Base-by-base conservation (phyloP, 1,284 basidiomycete genomes). In the Abortiporus biennis region DNA sequence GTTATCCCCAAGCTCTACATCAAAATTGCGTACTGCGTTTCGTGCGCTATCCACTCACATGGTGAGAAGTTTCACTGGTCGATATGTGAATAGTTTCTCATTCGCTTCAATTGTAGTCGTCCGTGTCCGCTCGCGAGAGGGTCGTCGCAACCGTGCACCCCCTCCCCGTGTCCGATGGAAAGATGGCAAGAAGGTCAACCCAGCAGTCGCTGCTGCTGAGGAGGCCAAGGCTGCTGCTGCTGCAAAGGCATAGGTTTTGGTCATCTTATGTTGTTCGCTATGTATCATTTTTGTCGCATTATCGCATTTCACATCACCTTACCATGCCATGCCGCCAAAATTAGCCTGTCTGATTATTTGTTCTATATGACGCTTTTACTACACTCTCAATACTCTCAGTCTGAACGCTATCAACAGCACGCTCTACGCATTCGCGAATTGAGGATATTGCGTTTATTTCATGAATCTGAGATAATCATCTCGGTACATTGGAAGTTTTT, bases 41-140 rank as follows among this genome's bases (percentile, higher is more conserved):
- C 94, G 46, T 99, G 96, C 67, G 95, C 95, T 36, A 98, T 99
- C 68, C 95, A 99, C 79, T 94, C 94, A 58, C 95, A 99, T 71
- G 87, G 89, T 90, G 52, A 51, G 82, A 67, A 27, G 35, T 20
- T 23, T 50, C 20, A 29, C 5, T 34, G 12, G 3, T 42, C 8
- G n/a, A 20, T 21, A 17, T 37, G 19, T 20, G n/a, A 21, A 29
- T 42, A 6, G 19, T n/a, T n/a, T n/a, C n/a, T n/a, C n/a, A n/a
- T n/a, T n/a, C n/a, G n/a, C n/a, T n/a, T n/a, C n/a, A n/a, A n/a
- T n/a, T n/a, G n/a, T n/a, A 91, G 91, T 97, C 53, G 93, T 97
- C 53, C 92, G 93, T 67, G 93, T 96, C 36, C 91, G 93, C 52
- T 95, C 93, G 50, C 84, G 84, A 53, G 90, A 90, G 71, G 87